A percentile compares a stretch with the other conserved stretches of the same genome.
Evolutionary conservation across 2,329 filamentous ascomycete species (phyloP).

Genomic region (Nakataea oryzae): DNA sequence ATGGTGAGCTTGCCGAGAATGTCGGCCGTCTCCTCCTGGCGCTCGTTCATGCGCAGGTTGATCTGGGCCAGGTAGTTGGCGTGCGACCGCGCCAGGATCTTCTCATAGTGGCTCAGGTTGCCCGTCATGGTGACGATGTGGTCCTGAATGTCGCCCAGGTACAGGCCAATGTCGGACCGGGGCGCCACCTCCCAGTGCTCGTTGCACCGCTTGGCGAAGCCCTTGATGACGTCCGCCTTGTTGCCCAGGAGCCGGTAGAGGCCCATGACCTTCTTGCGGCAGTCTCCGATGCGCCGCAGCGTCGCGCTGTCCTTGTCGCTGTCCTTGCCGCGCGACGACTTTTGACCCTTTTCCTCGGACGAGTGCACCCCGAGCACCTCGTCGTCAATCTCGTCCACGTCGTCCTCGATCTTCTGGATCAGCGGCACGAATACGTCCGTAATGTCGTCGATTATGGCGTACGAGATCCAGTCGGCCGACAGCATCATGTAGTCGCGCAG

Average conservation of each 20-base stretch:
- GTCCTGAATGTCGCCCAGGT: constrained; percentile 96
- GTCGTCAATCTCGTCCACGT: constrained; percentile 96
- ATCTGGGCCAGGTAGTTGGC: constrained; percentile 98
- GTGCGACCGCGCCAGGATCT: constrained; percentile 82
- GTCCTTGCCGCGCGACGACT: constrained; percentile 11
- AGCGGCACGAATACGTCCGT: constrained; percentile 91
- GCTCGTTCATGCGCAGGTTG: constrained; percentile 97
- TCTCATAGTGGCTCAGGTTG: constrained; percentile 92
- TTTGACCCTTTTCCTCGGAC: constrained; percentile 20
- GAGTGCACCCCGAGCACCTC: constrained; percentile 72
- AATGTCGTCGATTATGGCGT: constrained; percentile 96
- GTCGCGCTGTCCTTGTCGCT: constrained; percentile 47
- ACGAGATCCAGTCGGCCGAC: constrained; percentile 95
- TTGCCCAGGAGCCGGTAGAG: constrained; percentile 87
- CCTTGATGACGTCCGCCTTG: constrained; percentile 98
- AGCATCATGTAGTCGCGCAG: constrained; percentile 88
- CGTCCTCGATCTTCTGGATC: constrained; percentile 87
- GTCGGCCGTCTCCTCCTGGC: constrained; percentile 90
- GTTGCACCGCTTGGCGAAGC: constrained; percentile 95
- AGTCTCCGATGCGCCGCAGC: constrained; percentile 85
- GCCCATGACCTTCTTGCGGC: constrained; percentile 94
- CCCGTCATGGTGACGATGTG: constrained; percentile 99
- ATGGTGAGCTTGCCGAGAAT: constrained; percentile 92
- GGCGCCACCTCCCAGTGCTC: constrained; percentile 97
- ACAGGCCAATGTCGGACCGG: constrained; percentile 90